These are phyloP conservation scores for Ganoderma sinense DNA, from an alignment of 1,284 basidiomycete genomes.

Conservation along the genomic window DNA sequence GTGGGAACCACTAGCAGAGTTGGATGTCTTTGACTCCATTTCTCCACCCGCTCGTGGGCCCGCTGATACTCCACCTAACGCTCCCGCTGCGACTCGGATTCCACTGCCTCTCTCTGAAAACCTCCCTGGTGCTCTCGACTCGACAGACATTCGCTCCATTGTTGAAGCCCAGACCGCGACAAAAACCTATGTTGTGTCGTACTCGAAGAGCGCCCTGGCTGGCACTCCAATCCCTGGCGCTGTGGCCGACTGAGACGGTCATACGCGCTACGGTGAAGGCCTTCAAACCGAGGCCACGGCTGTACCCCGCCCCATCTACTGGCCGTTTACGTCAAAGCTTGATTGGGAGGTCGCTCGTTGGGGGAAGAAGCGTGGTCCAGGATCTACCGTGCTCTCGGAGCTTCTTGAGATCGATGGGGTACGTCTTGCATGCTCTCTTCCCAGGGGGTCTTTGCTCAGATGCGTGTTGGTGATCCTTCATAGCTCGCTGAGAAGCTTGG, in stretches of 20 bases:
- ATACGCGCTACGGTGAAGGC: too few relatives aligned
- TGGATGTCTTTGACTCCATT: too few relatives aligned
- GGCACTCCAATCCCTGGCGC: constrained; percentile 4
- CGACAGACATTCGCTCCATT: not conserved
- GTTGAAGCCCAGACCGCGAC: not conserved
- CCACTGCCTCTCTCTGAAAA: too few relatives aligned
- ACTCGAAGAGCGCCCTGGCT: not conserved
- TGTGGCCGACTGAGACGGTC: too few relatives aligned
- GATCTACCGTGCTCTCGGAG: constrained; percentile 15
- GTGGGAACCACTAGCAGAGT: not conserved
- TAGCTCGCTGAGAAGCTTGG: constrained; percentile 34
- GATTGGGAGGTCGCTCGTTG: constrained; percentile 18
- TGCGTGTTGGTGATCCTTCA: not conserved
- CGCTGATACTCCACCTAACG: too few relatives aligned
- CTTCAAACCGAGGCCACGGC: not conserved
- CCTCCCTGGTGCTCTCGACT: not conserved
- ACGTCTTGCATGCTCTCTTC: constrained; percentile 6
- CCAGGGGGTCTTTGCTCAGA: too few relatives aligned
- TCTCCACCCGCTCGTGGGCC: too few relatives aligned
- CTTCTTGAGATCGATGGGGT: constrained; percentile 30
- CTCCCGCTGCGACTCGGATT: too few relatives aligned
- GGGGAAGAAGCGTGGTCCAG: constrained; percentile 17
- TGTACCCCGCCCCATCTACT: not conserved
- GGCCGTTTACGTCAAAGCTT: constrained; percentile 2
- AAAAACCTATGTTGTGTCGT: constrained; percentile 1